These are phyloP conservation scores for Dioszegia hungarica DNA, from an alignment of 768 basidiomycete genomes.

Conservation along the genomic window DNA sequence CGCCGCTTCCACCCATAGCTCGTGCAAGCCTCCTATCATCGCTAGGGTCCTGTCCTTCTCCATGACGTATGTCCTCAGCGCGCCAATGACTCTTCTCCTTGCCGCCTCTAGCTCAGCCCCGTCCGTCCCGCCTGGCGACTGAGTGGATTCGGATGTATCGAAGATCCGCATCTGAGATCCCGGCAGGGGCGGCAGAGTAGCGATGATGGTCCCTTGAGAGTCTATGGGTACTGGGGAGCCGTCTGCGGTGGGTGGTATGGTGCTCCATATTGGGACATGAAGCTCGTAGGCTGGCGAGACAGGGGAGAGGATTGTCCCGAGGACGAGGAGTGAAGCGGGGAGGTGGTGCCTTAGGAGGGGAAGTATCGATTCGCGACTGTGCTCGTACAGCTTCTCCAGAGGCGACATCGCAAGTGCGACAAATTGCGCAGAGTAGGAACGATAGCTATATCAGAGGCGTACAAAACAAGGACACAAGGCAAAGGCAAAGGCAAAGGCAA, in stretches of 20 bases:
- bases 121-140: not conserved
- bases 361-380: not conserved
- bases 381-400: slow-evolving; percentile 3
- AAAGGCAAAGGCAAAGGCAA: too few species aligned
- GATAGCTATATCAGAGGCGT: too few species aligned
- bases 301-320: not conserved
- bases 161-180: not conserved
- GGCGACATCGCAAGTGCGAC: too few species aligned
- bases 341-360: not conserved
- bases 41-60: too few species aligned
- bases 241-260: not conserved
- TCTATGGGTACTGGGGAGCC: not conserved
- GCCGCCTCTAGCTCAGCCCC: not conserved
- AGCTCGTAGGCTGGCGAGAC: not conserved
- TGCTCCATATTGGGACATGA: not conserved
- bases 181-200: not conserved
- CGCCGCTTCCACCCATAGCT: not conserved
- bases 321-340: not conserved
- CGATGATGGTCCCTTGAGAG: not conserved
- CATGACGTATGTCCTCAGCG: not conserved
- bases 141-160: not conserved
- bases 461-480: too few species aligned
- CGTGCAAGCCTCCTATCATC: not conserved
- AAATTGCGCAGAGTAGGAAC: too few species aligned
- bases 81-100: not conserved